Percentiles rank a stretch among this genome's conserved stretches.
Evolutionary conservation across 164 flowering plant genomes (phyloP).

Genomic region (Dillenia suffruticosa): DNA sequence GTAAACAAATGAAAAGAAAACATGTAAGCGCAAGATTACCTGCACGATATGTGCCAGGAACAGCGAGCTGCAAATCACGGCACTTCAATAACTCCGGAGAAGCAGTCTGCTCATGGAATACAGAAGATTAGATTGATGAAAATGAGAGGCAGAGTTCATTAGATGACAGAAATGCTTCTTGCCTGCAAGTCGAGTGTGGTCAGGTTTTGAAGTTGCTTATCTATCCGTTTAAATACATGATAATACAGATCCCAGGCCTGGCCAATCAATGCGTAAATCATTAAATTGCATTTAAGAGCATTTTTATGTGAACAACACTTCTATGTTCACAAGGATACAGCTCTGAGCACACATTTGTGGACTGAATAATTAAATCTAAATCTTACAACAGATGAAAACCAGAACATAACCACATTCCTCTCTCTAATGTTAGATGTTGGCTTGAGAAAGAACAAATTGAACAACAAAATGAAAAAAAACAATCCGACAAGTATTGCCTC

Average conservation of each 20-base stretch:
- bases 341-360: too few relatives aligned
- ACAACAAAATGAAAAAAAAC: too few relatives aligned
- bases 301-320: too few relatives aligned
- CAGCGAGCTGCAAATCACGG: conserved; percentile 88
- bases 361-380: too few relatives aligned
- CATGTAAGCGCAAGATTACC: conserved; percentile 31
- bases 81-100: conserved; percentile 85
- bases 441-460: too few relatives aligned
- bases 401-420: too few relatives aligned
- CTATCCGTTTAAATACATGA: conserved; percentile 93
- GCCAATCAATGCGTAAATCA: conserved; percentile 4
- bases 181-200: conserved; percentile 93
- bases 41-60: conserved; percentile 96
- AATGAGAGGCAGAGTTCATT: conserved; percentile 9
- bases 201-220: conserved; percentile 90
- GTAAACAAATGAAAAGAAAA: too few relatives aligned
- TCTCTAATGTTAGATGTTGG: too few relatives aligned
- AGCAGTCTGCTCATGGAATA: conserved; percentile 58
- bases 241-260: conserved; percentile 99
- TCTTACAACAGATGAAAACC: too few relatives aligned
- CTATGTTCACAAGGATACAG: too few relatives aligned
- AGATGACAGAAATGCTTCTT: conserved; percentile 13
- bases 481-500: too few relatives aligned
- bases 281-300: background rate
- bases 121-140: conserved; percentile 6